Base-by-base conservation (phyloP, 306 rosid species). In the Rosa persica region DNA sequence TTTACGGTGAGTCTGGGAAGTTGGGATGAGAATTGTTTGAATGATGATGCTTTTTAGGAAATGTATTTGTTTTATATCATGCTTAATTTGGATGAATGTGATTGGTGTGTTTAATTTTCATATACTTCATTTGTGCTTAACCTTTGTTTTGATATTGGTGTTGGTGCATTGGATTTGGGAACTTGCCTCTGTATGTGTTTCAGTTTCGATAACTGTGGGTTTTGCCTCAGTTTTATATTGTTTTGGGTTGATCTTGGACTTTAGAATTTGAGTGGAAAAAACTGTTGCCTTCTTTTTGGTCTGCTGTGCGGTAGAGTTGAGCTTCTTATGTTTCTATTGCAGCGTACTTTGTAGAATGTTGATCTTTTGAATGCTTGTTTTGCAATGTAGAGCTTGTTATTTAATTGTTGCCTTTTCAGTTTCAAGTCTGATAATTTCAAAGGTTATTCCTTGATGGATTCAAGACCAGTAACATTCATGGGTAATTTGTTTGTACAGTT, bases 1-100 rank as follows among this genome's bases (percentile, higher is more conserved):
- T 86, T 75, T 94, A 17, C 93, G 97, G 98, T 94, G 72, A 79
- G 81, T 80, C 80, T 72, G 70, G 57, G 51, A 82, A 78, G 57
- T 12, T 73, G 38, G 30, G 67, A 61, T 43, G 3, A 5, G 44
- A 40, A 2, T 51, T 27, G 72, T 34, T 48, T 78, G 49, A 48
- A 22, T 44, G 76, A n/a, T 67, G n/a, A 38, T 43, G 70, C 22
- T 75, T 60, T 70, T 27, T 48, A 4, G 77, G 67, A 43, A 68
- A 39, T 17, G 30, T 44, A 20, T 34, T 39, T 22, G 51, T 39
- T 70, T 39, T 48, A 36, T 70, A 23, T 70, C 13, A 38, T 57
- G 40, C 39, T 51, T 30, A 30, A 30, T 30, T 54, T 77, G 16
- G 78, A 46, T 48, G 23, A 68, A 51, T 78, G 60, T 48, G 77